These are phyloP conservation scores for Pestalotiopsis fici DNA, from an alignment of 2,329 filamentous ascomycete genomes.

Conservation along the genomic window DNA sequence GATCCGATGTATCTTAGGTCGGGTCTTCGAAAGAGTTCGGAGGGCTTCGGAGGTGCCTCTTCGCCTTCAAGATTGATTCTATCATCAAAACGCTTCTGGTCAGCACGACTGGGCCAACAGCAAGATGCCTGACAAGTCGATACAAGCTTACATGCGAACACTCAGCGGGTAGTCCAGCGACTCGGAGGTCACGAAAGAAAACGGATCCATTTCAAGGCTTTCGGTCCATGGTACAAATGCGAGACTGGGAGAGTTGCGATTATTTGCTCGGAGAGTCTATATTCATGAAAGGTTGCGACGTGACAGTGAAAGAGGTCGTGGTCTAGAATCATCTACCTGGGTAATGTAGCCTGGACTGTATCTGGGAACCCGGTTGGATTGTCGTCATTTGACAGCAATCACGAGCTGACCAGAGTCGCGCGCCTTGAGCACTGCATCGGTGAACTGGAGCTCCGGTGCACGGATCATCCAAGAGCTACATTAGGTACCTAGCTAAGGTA, in stretches of 20 bases:
- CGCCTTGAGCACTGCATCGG: neutral
- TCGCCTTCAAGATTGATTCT: constrained; percentile 68
- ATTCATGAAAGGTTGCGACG: neutral
- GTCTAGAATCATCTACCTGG: neutral
- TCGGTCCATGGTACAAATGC: constrained; percentile 12
- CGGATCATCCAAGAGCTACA: neutral
- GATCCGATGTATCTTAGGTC: constrained; percentile 87
- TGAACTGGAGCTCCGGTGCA: neutral
- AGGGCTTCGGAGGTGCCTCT: constrained; percentile 73
- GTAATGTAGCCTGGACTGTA: neutral
- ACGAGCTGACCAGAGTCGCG: neutral
- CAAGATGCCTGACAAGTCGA: neutral
- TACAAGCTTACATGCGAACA: constrained; percentile 59
- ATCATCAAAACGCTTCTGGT: neutral
- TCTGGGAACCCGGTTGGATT: neutral
- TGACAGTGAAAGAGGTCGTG: neutral
- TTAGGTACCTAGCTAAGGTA: neutral
- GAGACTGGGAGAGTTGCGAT: neutral
- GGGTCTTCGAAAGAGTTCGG: constrained; percentile 74
- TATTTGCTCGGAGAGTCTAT: neutral
- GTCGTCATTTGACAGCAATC: constrained; percentile 8
- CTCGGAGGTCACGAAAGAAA: constrained; percentile 91
- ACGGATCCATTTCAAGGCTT: constrained; percentile 74
- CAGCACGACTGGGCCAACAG: neutral
- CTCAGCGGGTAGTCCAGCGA: constrained; percentile 74